Evolutionary conservation across 805 yeast genomes (phyloP), one percentile per base, ranked within the genome.

Genomic region (Monosporozyma servazzii): DNA sequence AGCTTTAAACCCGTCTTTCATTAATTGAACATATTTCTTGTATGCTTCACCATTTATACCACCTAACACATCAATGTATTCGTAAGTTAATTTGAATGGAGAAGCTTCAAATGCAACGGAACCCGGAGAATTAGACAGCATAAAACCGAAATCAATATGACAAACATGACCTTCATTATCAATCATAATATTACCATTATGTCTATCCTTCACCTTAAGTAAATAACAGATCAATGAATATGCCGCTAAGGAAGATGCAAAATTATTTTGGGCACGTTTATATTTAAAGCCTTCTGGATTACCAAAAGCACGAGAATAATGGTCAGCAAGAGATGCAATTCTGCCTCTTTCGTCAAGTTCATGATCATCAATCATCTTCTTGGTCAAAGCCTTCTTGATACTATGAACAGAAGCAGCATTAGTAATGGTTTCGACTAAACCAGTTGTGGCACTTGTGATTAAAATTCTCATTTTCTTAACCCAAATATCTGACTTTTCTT

Each of bases 61-160:
- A 10, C 95, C 99, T 58, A 93, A 66, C 3, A 93, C 67, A 31
- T 90, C 97, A 21, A 91, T 80, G 59, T 93, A 93, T 61, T 93
- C 99, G 53, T 75, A 75, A 0, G 98, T 88, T 17, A 93, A 73
- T 65, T 93, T 93, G 75, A 93, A 93, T 1, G 99, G 97, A 1
- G 98, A 96, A 1, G 96, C 95, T 64, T 93, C 99, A 66, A 93
- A 90, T 0, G 97, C 96, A 51, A 93, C 89, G 47, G 96, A 85
- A 3, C 99, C 99, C 0, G 99, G 99, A 0, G 97, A 84, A 63
- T 93, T 91, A 0, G 96, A 88, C 2, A 91, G 73, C 65, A 91
- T 69, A 66, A 88, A 91, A 0, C 99, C 99, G 71, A 93, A 93
- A 69, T 93, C 99, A 59, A 93, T 93, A 67, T 88, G 95, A 45